These are phyloP conservation scores for Fusarium sp. DNA, from an alignment of 2,329 filamentous ascomycete genomes.

Conservation along the genomic window DNA sequence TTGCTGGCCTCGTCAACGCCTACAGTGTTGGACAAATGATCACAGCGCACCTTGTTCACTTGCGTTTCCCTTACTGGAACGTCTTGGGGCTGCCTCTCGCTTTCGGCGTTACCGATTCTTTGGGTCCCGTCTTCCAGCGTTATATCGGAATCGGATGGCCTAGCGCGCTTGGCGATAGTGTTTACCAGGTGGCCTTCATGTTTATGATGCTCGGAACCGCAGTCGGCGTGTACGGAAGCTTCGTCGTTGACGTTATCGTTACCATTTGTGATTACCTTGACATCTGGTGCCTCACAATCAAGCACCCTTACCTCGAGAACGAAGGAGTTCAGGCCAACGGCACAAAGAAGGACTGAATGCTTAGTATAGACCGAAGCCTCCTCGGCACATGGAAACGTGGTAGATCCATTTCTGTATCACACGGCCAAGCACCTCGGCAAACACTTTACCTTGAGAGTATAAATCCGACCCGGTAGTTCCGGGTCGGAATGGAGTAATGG, in stretches of 20 bases:
- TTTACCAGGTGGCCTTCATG: constrained; percentile 93
- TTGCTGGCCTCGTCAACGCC: constrained; percentile 90
- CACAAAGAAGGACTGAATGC: constrained; percentile 57
- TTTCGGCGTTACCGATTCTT: constrained; percentile 82
- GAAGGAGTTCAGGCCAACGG: constrained; percentile 46
- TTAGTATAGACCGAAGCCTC: neutral
- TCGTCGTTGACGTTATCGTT: constrained; percentile 96
- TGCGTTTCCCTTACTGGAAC: constrained; percentile 91
- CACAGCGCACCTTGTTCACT: constrained; percentile 89
- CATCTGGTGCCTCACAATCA: constrained; percentile 98
- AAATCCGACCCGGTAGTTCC: neutral
- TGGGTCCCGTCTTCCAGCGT: constrained; percentile 76
- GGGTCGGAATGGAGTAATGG: constrained; percentile 5
- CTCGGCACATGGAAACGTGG: neutral
- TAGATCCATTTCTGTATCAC: neutral
- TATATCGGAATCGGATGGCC: constrained; percentile 78
- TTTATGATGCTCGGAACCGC: constrained; percentile 89
- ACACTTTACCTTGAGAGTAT: neutral
- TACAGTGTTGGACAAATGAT: constrained; percentile 98
- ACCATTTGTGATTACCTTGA: constrained; percentile 98
- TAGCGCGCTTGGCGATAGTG: constrained; percentile 77
- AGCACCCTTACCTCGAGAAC: constrained; percentile 75
- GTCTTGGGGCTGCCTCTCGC: constrained; percentile 83
- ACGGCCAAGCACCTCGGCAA: neutral
- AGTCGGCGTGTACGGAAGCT: constrained; percentile 94